Conservation (phyloP, 345 rosid genomes). For the Aquilaria malaccensis region DNA sequence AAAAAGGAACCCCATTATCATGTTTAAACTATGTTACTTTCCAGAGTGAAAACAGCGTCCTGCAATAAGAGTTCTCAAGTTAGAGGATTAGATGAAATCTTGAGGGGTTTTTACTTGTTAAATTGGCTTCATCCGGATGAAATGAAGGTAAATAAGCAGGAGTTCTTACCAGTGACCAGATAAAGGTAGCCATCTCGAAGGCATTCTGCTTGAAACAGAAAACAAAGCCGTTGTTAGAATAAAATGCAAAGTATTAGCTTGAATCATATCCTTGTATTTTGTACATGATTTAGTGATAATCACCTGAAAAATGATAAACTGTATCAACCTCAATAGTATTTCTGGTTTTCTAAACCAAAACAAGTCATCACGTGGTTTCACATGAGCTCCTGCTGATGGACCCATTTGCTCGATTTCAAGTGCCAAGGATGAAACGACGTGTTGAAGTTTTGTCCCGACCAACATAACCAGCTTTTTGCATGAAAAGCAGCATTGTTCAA, state of each 20-base stretch:
- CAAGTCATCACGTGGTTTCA: conserved; percentile 86
- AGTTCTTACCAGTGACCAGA: conserved; percentile 84
- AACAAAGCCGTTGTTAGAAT: conserved; percentile 3
- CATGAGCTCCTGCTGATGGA: conserved; percentile 54
- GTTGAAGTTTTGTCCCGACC: conserved; percentile 89
- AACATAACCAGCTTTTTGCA: conserved; percentile 70
- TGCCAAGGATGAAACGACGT: conserved; percentile 80
- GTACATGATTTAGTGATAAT: background rate
- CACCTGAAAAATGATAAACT: conserved; percentile 89
- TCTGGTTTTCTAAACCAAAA: conserved; percentile 97
- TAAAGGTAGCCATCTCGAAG: conserved; percentile 93
- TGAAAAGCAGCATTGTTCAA: conserved; percentile 11
- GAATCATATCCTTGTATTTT: background rate
- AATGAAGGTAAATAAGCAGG: background rate
- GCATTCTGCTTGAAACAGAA: conserved; percentile 62
- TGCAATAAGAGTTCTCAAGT: background rate
- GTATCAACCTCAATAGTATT: conserved; percentile 60
- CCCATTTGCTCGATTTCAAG: conserved; percentile 81
- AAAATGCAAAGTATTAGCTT: background rate
- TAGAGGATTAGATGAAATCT: background rate
- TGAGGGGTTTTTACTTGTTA: background rate
- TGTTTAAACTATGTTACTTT: too few species aligned
- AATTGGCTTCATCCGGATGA: background rate
- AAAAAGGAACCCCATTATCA: background rate
- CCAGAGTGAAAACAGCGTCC: background rate